Conservation (phyloP, 176 grass and related monocot genomes). For the Avena atlantica region DNA sequence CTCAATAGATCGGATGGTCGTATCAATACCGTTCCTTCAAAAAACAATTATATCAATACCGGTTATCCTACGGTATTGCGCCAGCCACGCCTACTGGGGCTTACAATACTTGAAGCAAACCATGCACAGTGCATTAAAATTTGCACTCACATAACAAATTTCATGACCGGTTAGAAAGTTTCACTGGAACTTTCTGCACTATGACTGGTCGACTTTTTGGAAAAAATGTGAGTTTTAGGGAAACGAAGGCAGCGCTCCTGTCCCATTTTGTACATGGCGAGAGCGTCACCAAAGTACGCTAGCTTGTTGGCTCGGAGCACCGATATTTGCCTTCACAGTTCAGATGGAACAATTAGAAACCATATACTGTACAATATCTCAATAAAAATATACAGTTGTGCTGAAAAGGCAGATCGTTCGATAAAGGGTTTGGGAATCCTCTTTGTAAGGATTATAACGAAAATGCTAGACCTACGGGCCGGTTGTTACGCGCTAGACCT, state of each 20-base stretch:
- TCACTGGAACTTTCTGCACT: not conserved
- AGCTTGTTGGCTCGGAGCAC: not conserved
- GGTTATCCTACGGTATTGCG: not conserved
- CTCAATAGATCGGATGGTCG: not conserved
- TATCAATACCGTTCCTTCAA: not conserved
- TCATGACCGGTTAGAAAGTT: not conserved
- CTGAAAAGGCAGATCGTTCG: not conserved
- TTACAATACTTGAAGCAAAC: not conserved
- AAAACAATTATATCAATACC: not conserved
- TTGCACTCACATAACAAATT: not conserved
- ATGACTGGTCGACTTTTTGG: not conserved
- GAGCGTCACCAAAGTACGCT: not conserved
- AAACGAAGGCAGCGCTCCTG: not conserved
- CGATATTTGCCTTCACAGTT: not conserved
- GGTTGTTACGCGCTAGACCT: no score
- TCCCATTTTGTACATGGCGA: not conserved
- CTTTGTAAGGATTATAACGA: not conserved
- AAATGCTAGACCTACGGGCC: no score
- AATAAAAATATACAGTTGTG: not conserved
- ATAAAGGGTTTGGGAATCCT: not conserved
- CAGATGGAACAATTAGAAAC: not conserved
- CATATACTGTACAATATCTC: not conserved
- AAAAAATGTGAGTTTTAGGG: not conserved
- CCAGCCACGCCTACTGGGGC: not conserved
- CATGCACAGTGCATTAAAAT: not conserved